Evolutionary conservation across 2,329 filamentous ascomycete genomes (phyloP), one percentile per base, ranked within the genome.

Genomic region (Blastomyces silverae): DNA sequence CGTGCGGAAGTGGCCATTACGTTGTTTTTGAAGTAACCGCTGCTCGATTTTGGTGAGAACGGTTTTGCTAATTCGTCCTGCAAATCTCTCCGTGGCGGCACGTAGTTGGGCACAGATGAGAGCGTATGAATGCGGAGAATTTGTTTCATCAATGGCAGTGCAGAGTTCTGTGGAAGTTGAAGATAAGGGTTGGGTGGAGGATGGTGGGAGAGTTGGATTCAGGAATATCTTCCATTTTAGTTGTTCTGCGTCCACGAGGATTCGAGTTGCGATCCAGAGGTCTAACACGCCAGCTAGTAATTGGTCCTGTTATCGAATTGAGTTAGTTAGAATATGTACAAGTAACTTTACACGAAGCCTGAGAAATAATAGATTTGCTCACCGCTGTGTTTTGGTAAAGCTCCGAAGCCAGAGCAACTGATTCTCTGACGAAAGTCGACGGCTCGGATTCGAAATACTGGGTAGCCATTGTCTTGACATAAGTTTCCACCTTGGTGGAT

Each of bases 1-100:
- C 0, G 84, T 86, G 66, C 84, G 82, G 64, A 87, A 85, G 57
- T 80, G 80, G 62, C 81, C 82, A 28, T 79, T 80, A 71, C 84
- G 82, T 69, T 84, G 81, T 15, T 83, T 82, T 68, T 85, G 83
- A 8, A 86, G 77, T 4, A 87, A 74, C n/a, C 84, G 80, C 22
- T 83, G 80, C 70, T 87, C 85, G 1, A 87, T 78, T 65, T 86
- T 84, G 66, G 84, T 84, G 79, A 86, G 82, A 44, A 85, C 80
- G 11, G 75, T 75, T 63, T 83, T 84, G 68, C 80, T 80, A 6
- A 85, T 75, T 62, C 77, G 76, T 17, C 79, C 77, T 46, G 83
- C 83, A 37, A 82, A 80, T 68, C 83, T 83, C 69, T 87, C 84
- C 22, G 81, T 78, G 1, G 80, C 82, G 4, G 82, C 81, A 59